Evolutionary conservation across 2,329 filamentous ascomycete species (phyloP), one percentile per base, ranked within the genome.

Genomic region (Penicillium sp.): DNA sequence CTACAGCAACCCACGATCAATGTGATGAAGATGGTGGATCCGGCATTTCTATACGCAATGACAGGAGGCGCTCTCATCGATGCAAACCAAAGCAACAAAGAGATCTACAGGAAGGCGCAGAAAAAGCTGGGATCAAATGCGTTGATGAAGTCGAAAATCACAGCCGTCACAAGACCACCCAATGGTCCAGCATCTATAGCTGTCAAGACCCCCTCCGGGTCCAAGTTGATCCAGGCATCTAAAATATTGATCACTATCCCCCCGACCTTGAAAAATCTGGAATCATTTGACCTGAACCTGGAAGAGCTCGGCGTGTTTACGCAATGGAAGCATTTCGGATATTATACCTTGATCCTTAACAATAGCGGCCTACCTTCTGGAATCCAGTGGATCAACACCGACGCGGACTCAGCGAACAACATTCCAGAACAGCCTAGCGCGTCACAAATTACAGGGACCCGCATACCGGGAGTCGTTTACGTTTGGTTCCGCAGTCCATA

Each of bases 221-320:
- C 21, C 2, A 69, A 66, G 43, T 55, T 70, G 4, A 66, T 80
- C 42, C 53, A 65, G 29, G 73, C 75, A 6, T 69, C 70, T 32
- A 72, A 76, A 47, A 54, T 81, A 1, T 55, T 81, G 6, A 65
- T 76, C 18, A 68, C 76, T 13, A 71, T 76, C 14, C 77, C 77
- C 0, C 77, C 76, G 2, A 66, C 64, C 24, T 42, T 72, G 4
- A 53, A 69, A 0, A 71, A 69, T 44, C 66, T 80, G 10, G 4
- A 45, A 0, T 62, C 60, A 1, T 75, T 75, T 58, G 73, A 74
- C 52, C 59, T 79, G 9, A 64, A 58, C 40, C 3, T 40, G 1
- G 16, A 59, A 0, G 77, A 81, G 52, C 47, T 7, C 2, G 24
- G 40, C 1, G 34, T 79, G 5, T 78, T 80, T 50, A 16, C 49